These are phyloP conservation scores for Candida vartiovaarae DNA, from an alignment of 805 yeast genomes.

Conservation along the genomic window DNA sequence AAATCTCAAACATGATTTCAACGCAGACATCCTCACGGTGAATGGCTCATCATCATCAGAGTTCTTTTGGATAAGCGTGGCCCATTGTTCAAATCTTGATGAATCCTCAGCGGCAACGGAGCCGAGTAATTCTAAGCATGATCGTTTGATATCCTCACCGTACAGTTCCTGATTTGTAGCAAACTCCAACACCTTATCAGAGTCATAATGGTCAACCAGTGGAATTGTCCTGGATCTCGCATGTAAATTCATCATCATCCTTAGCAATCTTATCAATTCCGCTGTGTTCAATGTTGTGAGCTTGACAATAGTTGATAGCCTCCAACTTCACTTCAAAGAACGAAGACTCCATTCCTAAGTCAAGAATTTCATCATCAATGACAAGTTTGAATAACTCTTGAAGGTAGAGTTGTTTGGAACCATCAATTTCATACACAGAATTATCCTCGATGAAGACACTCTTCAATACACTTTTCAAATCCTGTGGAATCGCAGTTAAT, in stretches of 20 bases:
- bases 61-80: constrained; percentile 8
- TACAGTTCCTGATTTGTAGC: constrained; percentile 24
- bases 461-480: constrained; percentile 23
- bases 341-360: constrained; percentile 31
- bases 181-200: constrained; percentile 25
- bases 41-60: constrained; percentile 37
- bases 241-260: constrained; percentile 30
- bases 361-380: constrained; percentile 21
- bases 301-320: constrained; percentile 30
- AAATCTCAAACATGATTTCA: constrained; percentile 33
- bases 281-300: constrained; percentile 1
- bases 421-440: constrained; percentile 29
- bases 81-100: constrained; percentile 19
- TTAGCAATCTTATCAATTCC: constrained; percentile 18
- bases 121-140: constrained; percentile 48
- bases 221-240: constrained; percentile 34
- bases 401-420: constrained; percentile 43
- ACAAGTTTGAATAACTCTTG: constrained; percentile 26
- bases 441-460: constrained; percentile 31
- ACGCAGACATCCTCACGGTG: constrained; percentile 38
- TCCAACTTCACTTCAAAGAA: constrained; percentile 39
- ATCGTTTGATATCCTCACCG: constrained; percentile 41
- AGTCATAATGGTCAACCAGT: constrained; percentile 15
- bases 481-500: not conserved
- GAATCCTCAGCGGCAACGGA: constrained; percentile 29